A percentile compares a stretch with the other conserved stretches of the same genome.
Evolutionary conservation across 169 alveolate species (phyloP).

Genomic region (Sarcocystis neurona): DNA sequence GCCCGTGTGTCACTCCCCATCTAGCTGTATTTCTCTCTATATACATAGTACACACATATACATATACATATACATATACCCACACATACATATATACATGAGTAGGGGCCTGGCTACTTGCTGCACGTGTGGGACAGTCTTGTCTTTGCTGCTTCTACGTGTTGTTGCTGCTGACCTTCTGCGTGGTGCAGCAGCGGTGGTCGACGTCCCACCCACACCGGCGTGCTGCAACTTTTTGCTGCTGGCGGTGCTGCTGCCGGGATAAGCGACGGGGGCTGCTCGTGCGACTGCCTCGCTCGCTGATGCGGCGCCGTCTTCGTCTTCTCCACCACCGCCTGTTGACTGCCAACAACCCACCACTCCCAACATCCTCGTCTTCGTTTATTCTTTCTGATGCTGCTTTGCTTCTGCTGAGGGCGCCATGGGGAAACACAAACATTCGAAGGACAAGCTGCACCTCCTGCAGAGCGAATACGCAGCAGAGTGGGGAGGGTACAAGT

Average conservation of each 20-base stretch:
- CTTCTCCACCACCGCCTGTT: background rate
- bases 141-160: background rate
- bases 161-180: background rate
- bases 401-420: background rate
- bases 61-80: background rate
- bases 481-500: constrained; percentile 89
- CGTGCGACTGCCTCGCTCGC: background rate
- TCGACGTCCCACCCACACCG: background rate
- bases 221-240: too few species aligned
- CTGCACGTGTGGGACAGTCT: background rate
- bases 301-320: background rate
- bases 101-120: background rate
- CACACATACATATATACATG: background rate
- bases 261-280: too few species aligned
- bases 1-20: too few species aligned
- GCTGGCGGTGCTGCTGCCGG: too few species aligned
- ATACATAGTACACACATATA: background rate
- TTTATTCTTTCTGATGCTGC: background rate
- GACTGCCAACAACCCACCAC: background rate
- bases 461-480: constrained; percentile 85
- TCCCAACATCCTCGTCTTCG: background rate
- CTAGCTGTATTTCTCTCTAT: too few species aligned
- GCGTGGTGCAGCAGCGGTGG: background rate
- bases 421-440: constrained; percentile 91
- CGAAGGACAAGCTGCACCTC: constrained; percentile 89